phyloP scores from a whole-genome alignment of 2,329 filamentous ascomycete species.

The Ophiosphaerella herpotricha region DNA sequence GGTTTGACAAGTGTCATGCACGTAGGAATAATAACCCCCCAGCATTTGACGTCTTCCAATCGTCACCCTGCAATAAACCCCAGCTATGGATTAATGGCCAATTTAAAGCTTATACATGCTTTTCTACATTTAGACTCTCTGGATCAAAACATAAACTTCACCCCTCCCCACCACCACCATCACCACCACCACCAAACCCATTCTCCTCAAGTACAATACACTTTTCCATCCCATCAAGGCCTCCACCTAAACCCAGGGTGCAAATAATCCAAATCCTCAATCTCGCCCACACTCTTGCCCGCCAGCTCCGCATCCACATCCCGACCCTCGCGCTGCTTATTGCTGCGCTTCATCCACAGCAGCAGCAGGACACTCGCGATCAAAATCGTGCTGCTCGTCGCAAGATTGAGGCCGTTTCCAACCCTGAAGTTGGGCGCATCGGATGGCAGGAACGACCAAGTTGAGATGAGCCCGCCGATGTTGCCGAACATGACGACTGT shows the following conservation, averaged over 20 bases:
- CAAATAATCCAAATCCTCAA: conserved; percentile 45
- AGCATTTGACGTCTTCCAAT: no score
- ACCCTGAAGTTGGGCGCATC: conserved; percentile 71
- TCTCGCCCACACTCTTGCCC: conserved; percentile 48
- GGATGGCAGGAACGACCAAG: conserved; percentile 67
- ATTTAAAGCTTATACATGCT: no score
- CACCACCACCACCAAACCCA: no score
- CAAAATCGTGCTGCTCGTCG: conserved; percentile 61
- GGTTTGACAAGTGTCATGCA: no score
- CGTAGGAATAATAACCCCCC: no score
- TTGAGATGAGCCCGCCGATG: conserved; percentile 69
- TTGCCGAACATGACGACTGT: conserved; percentile 74
- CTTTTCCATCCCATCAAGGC: conserved; percentile 28
- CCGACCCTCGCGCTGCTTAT: conserved; percentile 60
- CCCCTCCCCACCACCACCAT: no score
- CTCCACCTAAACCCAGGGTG: conserved; percentile 70
- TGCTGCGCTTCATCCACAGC: conserved; percentile 67
- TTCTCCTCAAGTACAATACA: no score
- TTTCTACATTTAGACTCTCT: no score
- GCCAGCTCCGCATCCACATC: conserved; percentile 62
- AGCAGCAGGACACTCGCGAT: conserved; percentile 56
- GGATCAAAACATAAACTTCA: no score
- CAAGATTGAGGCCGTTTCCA: conserved; percentile 73
- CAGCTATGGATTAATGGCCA: no score
- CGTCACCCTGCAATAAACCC: no score